Percentiles rank a stretch among this genome's conserved stretches.
These are phyloP conservation scores for Diplosphaera chodatii DNA, from an alignment of 139 green algal genomes.

Conservation along the genomic window DNA sequence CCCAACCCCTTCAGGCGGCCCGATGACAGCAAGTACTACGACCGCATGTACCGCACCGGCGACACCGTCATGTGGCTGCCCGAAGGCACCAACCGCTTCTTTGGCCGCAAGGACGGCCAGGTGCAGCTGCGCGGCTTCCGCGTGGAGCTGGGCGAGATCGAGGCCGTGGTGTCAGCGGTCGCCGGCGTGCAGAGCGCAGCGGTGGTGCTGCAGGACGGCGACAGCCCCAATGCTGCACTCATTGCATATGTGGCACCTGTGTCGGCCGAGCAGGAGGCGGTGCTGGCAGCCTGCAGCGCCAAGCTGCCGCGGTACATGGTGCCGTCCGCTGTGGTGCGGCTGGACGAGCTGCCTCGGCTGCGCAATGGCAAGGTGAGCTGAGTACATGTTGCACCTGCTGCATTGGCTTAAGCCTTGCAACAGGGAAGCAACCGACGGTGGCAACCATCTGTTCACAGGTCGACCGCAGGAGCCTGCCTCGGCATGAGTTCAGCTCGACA, in stretches of 20 bases:
- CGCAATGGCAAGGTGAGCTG: conserved; percentile 25
- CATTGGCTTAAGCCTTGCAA: neutral
- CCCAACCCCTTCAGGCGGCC: conserved; percentile 29
- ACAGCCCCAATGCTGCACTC: conserved; percentile 1
- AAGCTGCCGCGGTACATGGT: conserved; percentile 28
- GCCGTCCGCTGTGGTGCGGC: neutral
- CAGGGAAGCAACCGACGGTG: no score
- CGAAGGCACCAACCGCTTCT: neutral
- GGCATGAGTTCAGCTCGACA: neutral
- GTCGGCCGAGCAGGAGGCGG: neutral
- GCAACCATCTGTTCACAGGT: neutral
- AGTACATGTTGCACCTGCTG: neutral
- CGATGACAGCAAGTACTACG: conserved; percentile 1
- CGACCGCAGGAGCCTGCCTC: neutral
- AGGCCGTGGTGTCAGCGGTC: conserved; percentile 5
- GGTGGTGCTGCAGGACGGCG: conserved; percentile 2
- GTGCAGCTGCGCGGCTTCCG: conserved; percentile 43
- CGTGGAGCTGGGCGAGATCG: conserved; percentile 46
- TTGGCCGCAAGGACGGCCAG: conserved; percentile 15
- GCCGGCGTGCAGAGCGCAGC: neutral
- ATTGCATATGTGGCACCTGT: conserved; percentile 14
- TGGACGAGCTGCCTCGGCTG: conserved; percentile 11
- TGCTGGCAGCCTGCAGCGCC: neutral
- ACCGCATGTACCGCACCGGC: neutral
- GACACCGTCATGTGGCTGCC: conserved; percentile 3